These are phyloP conservation scores for Aspergillus diversus DNA, from an alignment of 495 filamentous ascomycete genomes.

Conservation along the genomic window DNA sequence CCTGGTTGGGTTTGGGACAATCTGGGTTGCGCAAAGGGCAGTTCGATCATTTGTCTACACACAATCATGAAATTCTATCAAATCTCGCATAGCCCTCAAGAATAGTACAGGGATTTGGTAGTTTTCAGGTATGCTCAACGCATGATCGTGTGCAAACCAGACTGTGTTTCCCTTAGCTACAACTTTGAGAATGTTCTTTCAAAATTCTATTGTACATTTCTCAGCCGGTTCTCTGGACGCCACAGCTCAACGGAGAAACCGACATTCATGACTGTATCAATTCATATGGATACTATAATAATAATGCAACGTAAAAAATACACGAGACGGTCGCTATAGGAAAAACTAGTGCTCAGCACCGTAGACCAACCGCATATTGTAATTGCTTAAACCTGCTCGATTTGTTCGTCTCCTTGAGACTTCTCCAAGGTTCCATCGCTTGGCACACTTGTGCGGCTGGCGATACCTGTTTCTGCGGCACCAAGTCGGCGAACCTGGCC, in stretches of 20 bases:
- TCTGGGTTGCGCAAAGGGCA: too few species aligned
- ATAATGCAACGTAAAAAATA: neutral
- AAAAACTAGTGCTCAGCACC: slow-evolving; percentile 4
- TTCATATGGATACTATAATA: neutral
- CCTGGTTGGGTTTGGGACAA: too few species aligned
- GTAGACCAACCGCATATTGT: neutral
- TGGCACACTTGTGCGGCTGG: slow-evolving; percentile 1
- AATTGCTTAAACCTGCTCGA: slow-evolving; percentile 13
- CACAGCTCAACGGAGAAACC: slow-evolving; percentile 5
- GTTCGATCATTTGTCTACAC: too few species aligned
- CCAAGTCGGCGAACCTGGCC: slow-evolving; percentile 10
- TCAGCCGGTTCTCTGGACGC: neutral
- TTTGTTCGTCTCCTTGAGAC: slow-evolving; percentile 14
- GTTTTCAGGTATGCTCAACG: too few species aligned
- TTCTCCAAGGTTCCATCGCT: slow-evolving; percentile 7
- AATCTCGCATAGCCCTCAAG: too few species aligned
- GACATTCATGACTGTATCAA: slow-evolving; percentile 1
- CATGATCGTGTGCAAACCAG: too few species aligned
- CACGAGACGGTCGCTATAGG: neutral
- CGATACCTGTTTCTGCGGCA: neutral
- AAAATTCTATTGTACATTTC: slow-evolving; percentile 1
- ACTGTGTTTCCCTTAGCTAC: neutral
- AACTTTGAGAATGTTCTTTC: neutral
- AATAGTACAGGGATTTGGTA: too few species aligned
- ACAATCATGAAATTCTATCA: too few species aligned